These are phyloP conservation scores for Chlamydomonas sp. DNA, from an alignment of 139 green algal species.

Conservation along the genomic window DNA sequence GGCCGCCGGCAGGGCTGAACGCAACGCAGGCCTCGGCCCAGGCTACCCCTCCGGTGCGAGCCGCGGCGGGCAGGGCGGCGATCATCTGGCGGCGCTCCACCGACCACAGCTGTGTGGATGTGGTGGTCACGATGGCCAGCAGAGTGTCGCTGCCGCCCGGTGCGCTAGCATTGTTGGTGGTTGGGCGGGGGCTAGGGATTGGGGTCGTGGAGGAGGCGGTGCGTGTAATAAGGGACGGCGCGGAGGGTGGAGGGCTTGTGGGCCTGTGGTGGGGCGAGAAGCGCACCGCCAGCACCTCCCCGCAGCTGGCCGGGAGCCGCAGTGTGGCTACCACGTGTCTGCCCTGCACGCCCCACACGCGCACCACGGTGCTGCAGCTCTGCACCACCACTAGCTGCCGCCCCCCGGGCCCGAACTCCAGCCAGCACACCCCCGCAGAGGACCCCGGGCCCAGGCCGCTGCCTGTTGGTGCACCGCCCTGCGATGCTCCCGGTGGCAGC, in stretches of 20 bases:
- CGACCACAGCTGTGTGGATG: neutral
- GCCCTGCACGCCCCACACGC: slow-evolving; percentile 13
- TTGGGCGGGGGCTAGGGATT: neutral
- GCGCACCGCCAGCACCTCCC: slow-evolving; percentile 14
- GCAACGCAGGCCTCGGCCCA: slow-evolving; percentile 11
- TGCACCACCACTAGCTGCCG: slow-evolving; percentile 18
- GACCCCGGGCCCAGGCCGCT: neutral
- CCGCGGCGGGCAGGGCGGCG: neutral
- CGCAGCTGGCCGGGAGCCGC: neutral
- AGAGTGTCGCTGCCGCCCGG: neutral
- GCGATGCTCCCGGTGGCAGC: neutral
- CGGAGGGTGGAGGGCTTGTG: neutral
- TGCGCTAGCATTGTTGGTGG: neutral
- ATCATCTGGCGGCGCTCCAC: neutral
- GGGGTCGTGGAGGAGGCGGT: neutral
- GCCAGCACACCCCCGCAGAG: slow-evolving; percentile 3
- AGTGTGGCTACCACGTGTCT: neutral
- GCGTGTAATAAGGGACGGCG: neutral
- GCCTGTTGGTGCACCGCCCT: neutral
- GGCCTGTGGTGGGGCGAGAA: neutral
- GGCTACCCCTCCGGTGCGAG: neutral
- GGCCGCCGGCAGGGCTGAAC: slow-evolving; percentile 34
- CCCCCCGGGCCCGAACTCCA: slow-evolving; percentile 6
- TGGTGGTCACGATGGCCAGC: neutral
- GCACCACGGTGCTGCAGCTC: slow-evolving; percentile 1